phyloP scores from a whole-genome alignment of 2,329 filamentous ascomycete genomes.

The Neobulgaria alba region DNA sequence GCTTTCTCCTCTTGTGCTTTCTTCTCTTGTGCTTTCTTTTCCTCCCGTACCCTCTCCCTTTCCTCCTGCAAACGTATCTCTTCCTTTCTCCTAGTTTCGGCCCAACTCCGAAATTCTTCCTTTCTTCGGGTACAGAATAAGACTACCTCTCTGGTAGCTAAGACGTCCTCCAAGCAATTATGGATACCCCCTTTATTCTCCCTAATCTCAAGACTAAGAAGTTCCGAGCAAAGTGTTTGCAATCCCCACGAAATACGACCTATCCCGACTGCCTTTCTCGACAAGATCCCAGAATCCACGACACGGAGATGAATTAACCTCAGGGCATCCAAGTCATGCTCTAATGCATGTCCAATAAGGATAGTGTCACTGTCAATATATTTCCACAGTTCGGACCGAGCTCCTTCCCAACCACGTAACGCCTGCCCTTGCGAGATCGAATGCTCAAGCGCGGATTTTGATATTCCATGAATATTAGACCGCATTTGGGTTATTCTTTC shows the following conservation, averaged over 20 bases:
- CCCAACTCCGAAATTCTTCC: conserved; percentile 31
- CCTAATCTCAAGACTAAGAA: conserved; percentile 33
- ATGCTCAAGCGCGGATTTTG: conserved; percentile 22
- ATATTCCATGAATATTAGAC: conserved; percentile 34
- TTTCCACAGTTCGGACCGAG: conserved; percentile 34
- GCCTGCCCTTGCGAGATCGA: conserved; percentile 27
- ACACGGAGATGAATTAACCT: conserved; percentile 34
- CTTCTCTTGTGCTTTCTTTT: conserved; percentile 30
- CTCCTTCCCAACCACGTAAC: conserved; percentile 35
- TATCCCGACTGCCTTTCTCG: conserved; percentile 28
- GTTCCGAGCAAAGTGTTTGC: conserved; percentile 28
- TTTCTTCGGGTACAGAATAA: conserved; percentile 37
- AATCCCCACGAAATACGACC: conserved; percentile 30
- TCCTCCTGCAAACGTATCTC: conserved; percentile 7
- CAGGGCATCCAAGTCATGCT: conserved; percentile 37
- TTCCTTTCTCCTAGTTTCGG: conserved; percentile 15
- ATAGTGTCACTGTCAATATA: conserved; percentile 37
- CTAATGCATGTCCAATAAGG: conserved; percentile 39
- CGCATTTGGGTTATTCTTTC: conserved; percentile 31
- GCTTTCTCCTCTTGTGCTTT: conserved; percentile 10
- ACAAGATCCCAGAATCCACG: conserved; percentile 37
- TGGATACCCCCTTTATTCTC: conserved; percentile 32
- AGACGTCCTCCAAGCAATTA: conserved; percentile 40
- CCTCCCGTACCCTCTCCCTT: conserved; percentile 6
- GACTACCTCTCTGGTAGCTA: conserved; percentile 40